Evolutionary conservation across 129 eudicot genomes (phyloP).

Genomic region (Arctium lappa): DNA sequence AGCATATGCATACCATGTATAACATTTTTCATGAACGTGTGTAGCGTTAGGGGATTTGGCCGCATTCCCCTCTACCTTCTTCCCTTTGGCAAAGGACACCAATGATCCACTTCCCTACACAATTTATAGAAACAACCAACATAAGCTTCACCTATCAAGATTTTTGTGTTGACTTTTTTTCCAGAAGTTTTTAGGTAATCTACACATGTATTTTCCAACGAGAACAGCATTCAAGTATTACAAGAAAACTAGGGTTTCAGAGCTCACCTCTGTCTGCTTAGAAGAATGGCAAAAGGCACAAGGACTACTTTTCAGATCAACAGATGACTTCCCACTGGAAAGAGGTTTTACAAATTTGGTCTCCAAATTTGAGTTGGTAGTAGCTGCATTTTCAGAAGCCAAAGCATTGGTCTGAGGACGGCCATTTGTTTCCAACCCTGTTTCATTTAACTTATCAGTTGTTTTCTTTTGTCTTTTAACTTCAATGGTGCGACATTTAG

Average conservation of each 20-base stretch:
- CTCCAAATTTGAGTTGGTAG: neutral
- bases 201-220: neutral
- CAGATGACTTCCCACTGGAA: slow-evolving; percentile 20
- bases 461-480: slow-evolving; percentile 60
- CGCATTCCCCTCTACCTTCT: slow-evolving; percentile 37
- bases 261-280: slow-evolving; percentile 54
- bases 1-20: slow-evolving; percentile 54
- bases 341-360: slow-evolving; percentile 11
- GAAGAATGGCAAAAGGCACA: slow-evolving; percentile 84
- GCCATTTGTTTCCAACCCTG: slow-evolving; percentile 3
- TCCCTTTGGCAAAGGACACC: slow-evolving; percentile 65
- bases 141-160: neutral
- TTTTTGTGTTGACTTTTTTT: neutral
- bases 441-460: slow-evolving; percentile 15
- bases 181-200: neutral
- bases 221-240: neutral
- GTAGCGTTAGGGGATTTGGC: slow-evolving; percentile 37
- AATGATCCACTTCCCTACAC: slow-evolving; percentile 76
- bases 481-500: slow-evolving; percentile 28
- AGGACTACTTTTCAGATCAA: slow-evolving; percentile 21
- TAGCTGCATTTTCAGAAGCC: slow-evolving; percentile 12
- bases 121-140: neutral
- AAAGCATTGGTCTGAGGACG: slow-evolving; percentile 9
- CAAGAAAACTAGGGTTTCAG: neutral
- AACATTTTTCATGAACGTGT: slow-evolving; percentile 67